phyloP scores from a whole-genome alignment of 1,284 basidiomycete genomes.

The Leucoagaricus sp. region DNA sequence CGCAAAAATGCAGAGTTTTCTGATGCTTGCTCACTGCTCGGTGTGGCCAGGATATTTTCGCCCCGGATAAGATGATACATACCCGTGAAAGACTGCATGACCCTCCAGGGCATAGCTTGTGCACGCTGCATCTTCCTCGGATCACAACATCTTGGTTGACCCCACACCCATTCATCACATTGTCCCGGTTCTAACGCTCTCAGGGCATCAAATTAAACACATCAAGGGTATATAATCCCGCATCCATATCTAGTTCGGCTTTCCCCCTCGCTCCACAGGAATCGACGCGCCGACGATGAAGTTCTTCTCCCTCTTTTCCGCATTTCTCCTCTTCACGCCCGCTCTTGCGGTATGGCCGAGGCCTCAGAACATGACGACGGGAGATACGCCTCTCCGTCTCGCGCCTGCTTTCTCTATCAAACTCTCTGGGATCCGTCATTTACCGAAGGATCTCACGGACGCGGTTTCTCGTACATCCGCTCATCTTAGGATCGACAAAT shows the following conservation, averaged over 20 bases:
- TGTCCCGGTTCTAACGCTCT: no score
- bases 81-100: not conserved
- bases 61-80: not conserved
- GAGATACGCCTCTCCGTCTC: conserved; percentile 52
- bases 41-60: conserved; percentile 3
- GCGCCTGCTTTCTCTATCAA: conserved; percentile 52
- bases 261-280: not conserved
- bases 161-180: not conserved
- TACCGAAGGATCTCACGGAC: conserved; percentile 51
- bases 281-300: conserved; percentile 1
- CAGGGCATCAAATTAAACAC: not conserved
- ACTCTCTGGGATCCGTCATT: conserved; percentile 31
- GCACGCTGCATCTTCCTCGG: not conserved
- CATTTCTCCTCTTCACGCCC: conserved; percentile 10
- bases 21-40: not conserved
- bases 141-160: no score
- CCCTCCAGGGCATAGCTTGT: not conserved
- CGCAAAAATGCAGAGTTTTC: not conserved
- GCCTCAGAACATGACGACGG: conserved; percentile 52
- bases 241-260: not conserved
- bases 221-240: not conserved
- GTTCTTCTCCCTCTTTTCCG: conserved; percentile 3
- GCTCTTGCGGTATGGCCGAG: conserved; percentile 52
- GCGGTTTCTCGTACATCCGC: conserved; percentile 47
- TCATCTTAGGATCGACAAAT: conserved; percentile 48